A percentile compares a stretch with the other conserved stretches of the same genome.
Conservation (phyloP, 1,139 yeast genomes). For the Suhomyces yuchorum region DNA sequence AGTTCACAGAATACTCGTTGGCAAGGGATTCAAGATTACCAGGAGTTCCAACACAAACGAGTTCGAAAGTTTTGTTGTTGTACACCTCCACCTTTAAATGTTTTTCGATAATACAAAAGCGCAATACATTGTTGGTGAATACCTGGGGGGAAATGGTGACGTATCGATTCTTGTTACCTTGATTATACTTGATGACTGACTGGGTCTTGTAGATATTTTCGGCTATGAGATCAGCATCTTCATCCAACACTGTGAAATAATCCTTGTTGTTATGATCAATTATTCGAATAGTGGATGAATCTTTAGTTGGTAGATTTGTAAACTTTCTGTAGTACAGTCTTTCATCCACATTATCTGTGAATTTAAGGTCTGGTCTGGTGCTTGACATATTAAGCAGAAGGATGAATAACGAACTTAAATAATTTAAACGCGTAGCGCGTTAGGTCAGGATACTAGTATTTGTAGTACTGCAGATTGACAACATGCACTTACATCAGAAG, state of each 20-base stretch:
- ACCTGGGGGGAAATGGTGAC: constrained; percentile 81
- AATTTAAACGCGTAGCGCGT: constrained; percentile 3
- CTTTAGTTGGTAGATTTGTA: constrained; percentile 52
- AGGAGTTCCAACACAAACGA: constrained; percentile 74
- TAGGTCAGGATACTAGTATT: neutral
- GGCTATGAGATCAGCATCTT: constrained; percentile 83
- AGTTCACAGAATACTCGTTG: constrained; percentile 49
- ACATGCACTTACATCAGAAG: neutral
- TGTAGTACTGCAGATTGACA: neutral
- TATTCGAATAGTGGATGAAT: constrained; percentile 55
- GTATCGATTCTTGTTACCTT: constrained; percentile 53
- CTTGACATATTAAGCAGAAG: constrained; percentile 47
- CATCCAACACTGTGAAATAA: constrained; percentile 71
- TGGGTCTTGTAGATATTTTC: constrained; percentile 80
- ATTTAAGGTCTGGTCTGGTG: constrained; percentile 71
- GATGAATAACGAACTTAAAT: neutral
- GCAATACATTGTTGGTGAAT: constrained; percentile 61
- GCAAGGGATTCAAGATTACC: constrained; percentile 69
- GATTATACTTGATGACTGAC: constrained; percentile 67
- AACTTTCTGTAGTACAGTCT: constrained; percentile 63
- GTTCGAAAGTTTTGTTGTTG: constrained; percentile 58
- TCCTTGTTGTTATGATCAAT: constrained; percentile 72
- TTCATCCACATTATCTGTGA: constrained; percentile 65
- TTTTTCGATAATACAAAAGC: constrained; percentile 64
- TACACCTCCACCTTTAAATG: constrained; percentile 79